phyloP scores from a whole-genome alignment of 257 asterid species.

The Plectranthus barbatus region DNA sequence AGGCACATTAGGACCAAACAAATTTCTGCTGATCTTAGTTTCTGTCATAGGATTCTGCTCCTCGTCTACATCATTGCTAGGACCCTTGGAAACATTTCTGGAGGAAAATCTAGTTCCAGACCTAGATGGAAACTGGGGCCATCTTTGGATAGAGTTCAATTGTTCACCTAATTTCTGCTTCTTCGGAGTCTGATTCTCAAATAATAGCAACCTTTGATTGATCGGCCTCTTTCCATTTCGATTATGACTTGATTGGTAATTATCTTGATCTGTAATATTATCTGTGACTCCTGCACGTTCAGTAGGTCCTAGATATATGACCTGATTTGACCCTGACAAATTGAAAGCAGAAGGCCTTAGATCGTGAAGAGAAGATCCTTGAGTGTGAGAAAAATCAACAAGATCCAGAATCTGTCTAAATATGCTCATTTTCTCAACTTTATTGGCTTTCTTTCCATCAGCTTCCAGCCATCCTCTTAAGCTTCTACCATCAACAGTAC shows the following conservation, averaged over 20 bases:
- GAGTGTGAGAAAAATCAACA: slow-evolving; percentile 67
- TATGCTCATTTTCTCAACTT: slow-evolving; percentile 55
- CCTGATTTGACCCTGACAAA: slow-evolving; percentile 43
- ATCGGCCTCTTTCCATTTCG: slow-evolving; percentile 39
- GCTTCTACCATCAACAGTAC: slow-evolving; percentile 36
- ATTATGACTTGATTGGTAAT: slow-evolving; percentile 21
- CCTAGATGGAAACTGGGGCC: slow-evolving; percentile 56
- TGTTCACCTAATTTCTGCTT: slow-evolving; percentile 47
- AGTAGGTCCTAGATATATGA: slow-evolving; percentile 54
- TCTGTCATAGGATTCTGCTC: slow-evolving; percentile 27
- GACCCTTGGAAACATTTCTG: slow-evolving; percentile 24
- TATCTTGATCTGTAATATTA: slow-evolving; percentile 29
- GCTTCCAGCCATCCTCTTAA: slow-evolving; percentile 74
- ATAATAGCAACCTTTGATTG: slow-evolving; percentile 23
- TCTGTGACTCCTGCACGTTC: slow-evolving; percentile 19
- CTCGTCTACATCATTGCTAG: slow-evolving; percentile 21
- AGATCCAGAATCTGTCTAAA: slow-evolving; percentile 69
- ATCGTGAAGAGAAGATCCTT: slow-evolving; percentile 53
- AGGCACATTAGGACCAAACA: slow-evolving; percentile 23
- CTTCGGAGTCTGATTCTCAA: slow-evolving; percentile 35
- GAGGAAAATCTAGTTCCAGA: slow-evolving; percentile 31
- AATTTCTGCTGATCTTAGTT: slow-evolving; percentile 19
- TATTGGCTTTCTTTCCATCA: slow-evolving; percentile 42
- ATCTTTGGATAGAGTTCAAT: slow-evolving; percentile 28
- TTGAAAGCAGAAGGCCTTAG: slow-evolving; percentile 79